Base-by-base conservation (phyloP, 305 asterid species). In the Ilex paraguariensis region DNA sequence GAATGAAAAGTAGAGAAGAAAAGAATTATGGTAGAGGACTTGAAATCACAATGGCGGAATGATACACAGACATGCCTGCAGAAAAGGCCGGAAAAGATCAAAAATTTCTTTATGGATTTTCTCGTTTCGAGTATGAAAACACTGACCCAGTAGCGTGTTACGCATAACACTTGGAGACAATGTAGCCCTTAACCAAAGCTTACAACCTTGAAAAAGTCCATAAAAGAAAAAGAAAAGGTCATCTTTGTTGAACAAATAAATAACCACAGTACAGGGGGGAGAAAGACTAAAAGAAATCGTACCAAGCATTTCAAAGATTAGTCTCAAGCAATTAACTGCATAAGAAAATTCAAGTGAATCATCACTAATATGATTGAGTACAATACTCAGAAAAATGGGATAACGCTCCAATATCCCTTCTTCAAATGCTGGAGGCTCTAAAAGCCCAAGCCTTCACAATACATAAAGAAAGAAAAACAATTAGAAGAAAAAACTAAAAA, bases 31-130 rank as follows among this genome's bases (percentile, higher is more conserved):
- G 49, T 62, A 56, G 71, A 45, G 54, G 42, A 59, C 62, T 66
- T 39, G 50, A 73, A 60, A 40, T 4, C 66, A 46, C 53, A 67
- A 54, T 32, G 60, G 31, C 51, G 13, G 67, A 44, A 69, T 49
- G 46, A 28, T 9, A 54, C 59, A 67, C 44, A 73, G 65, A 78
- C 85, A 66, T 86, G 76, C 99, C 99, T 88, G 97, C 75, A 94
- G 83, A 75, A 94, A 86, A 33, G 99, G 99, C 75, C 73, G 81
- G 87, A 94, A 90, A 74, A 94, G 99, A 86, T 94, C 99, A 80
- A 94, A 94, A 66, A 94, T 94, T 69, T 94, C 99, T 83, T 94
- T 94, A 72, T 94, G 99, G 81, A 82, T 90, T 84, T 94, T 94
- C 88, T 94, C 99, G 71, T 79, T 83, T 78, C 95, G 94, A 71